Evolutionary conservation across 2,329 filamentous ascomycete genomes (phyloP), one percentile per base, ranked within the genome.

Genomic region (Neonectria magnoliae): DNA sequence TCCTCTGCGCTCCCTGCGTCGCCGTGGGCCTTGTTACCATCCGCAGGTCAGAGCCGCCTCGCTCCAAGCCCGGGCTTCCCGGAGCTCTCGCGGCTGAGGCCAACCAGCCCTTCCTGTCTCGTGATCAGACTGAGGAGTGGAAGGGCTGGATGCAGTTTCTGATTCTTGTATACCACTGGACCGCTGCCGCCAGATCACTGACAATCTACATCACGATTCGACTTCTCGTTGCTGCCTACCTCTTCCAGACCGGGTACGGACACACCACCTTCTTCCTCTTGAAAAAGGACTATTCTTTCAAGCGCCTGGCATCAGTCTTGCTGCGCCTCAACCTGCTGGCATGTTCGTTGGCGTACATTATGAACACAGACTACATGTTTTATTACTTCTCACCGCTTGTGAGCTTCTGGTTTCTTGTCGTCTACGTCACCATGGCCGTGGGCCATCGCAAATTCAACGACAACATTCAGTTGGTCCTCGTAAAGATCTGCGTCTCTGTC

Each of bases 101-200:
- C 1, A 53, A 42, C 57, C 55, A 52, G 62, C 51, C 57, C 62
- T 52, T 65, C 53, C 8, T 76, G 82, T 10, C 71, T 1, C 82
- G 88, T 36, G 79, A 84, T 52, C 86, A 90, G 68, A 87, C 85
- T 0, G 83, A 90, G 56, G 89, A 91, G 75, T 89, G 88, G 83
- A 91, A 90, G 77, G 89, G 89, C 2, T 85, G 87, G 81, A 88
- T 90, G 85, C 87, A 90, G 68, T 80, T 82, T 13, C 74, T 84
- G 3, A 76, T 83, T 25, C 69, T 82, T 1, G 78, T 87, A 7
- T 90, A 88, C 70, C 84, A 88, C 68, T 90, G 87, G 74, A 6
- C 38, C 18, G 85, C 85, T 57, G 82, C 82, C 55, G 83, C 53
- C 74, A 79, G 5, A 56, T 72, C 62, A 2, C 73, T 86, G 5